Conservation (phyloP, 2,329 filamentous ascomycete species). For the Sporothrix brunneoviolacea region DNA sequence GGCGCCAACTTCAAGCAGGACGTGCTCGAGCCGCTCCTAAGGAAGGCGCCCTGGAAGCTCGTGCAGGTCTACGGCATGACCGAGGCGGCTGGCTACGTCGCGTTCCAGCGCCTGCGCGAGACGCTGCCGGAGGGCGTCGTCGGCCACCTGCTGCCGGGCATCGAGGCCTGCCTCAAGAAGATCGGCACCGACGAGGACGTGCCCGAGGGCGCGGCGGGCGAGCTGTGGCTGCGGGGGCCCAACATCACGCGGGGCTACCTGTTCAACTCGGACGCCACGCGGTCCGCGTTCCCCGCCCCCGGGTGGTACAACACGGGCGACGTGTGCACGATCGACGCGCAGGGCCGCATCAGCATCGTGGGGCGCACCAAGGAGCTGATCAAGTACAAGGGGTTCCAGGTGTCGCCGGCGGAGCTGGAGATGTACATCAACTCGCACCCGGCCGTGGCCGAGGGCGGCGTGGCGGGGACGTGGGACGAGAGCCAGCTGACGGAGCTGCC, state of each 20-base stretch:
- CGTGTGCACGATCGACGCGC: slow-evolving; percentile 31
- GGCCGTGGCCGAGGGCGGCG: slow-evolving; percentile 29
- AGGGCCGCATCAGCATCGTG: slow-evolving; percentile 29
- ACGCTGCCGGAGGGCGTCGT: slow-evolving; percentile 27
- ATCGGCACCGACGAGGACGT: slow-evolving; percentile 26
- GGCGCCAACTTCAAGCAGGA: slow-evolving; percentile 30
- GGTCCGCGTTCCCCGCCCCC: slow-evolving; percentile 29
- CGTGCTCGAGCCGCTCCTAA: slow-evolving; percentile 26
- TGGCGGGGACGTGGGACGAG: slow-evolving; percentile 31
- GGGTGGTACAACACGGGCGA: slow-evolving; percentile 42
- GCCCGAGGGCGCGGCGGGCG: slow-evolving; percentile 16
- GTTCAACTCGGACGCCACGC: slow-evolving; percentile 32
- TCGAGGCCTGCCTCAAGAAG: slow-evolving; percentile 34
- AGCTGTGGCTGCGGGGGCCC: slow-evolving; percentile 37
- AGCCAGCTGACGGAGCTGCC: slow-evolving; percentile 33
- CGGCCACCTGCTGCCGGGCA: slow-evolving; percentile 31
- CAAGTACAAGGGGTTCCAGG: slow-evolving; percentile 38
- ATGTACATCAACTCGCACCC: slow-evolving; percentile 30
- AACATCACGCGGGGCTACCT: slow-evolving; percentile 36
- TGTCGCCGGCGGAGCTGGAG: slow-evolving; percentile 33
- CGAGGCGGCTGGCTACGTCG: slow-evolving; percentile 37
- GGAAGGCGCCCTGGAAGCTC: slow-evolving; percentile 30
- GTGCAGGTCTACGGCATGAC: slow-evolving; percentile 41
- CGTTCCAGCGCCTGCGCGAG: slow-evolving; percentile 32
- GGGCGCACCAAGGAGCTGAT: slow-evolving; percentile 36